These are phyloP conservation scores for Amanita rubescens DNA, from an alignment of 768 basidiomycete species.

Conservation along the genomic window DNA sequence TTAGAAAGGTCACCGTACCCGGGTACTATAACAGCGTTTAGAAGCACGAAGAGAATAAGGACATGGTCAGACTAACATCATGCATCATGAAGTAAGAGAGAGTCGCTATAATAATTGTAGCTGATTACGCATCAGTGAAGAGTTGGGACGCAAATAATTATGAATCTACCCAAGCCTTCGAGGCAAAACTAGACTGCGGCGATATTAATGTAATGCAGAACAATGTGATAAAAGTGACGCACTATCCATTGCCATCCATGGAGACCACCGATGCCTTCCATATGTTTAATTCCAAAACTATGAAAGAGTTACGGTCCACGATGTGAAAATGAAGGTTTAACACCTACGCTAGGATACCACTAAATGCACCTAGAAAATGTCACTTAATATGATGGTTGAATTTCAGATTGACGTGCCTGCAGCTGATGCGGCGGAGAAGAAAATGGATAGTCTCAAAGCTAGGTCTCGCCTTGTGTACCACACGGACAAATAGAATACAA, in stretches of 20 bases:
- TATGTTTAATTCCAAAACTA: constrained; percentile 38
- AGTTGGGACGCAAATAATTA: not conserved
- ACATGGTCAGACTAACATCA: constrained; percentile 29
- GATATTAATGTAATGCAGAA: not conserved
- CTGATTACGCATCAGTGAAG: not conserved
- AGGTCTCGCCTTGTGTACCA: constrained; percentile 59
- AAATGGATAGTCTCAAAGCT: constrained; percentile 50
- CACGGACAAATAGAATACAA: constrained; percentile 40
- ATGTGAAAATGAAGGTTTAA: not conserved
- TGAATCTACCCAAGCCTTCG: constrained; percentile 31
- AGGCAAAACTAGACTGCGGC: constrained; percentile 31
- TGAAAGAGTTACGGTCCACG: constrained; percentile 16
- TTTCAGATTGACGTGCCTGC: constrained; percentile 26
- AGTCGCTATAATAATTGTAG: constrained; percentile 33
- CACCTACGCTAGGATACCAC: constrained; percentile 43
- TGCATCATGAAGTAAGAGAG: constrained; percentile 45
- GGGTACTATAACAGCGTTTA: constrained; percentile 33
- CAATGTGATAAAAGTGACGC: constrained; percentile 10
- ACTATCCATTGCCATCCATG: constrained; percentile 48
- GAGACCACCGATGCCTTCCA: constrained; percentile 32
- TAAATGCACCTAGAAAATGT: constrained; percentile 29
- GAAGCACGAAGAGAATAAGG: not conserved
- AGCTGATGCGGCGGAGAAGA: constrained; percentile 55
- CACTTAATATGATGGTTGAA: not conserved
- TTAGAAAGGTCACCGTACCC: constrained; percentile 49